Evolutionary conservation across 768 basidiomycete genomes (phyloP), one percentile per base, ranked within the genome.

Genomic region (Auricularia cornea): DNA sequence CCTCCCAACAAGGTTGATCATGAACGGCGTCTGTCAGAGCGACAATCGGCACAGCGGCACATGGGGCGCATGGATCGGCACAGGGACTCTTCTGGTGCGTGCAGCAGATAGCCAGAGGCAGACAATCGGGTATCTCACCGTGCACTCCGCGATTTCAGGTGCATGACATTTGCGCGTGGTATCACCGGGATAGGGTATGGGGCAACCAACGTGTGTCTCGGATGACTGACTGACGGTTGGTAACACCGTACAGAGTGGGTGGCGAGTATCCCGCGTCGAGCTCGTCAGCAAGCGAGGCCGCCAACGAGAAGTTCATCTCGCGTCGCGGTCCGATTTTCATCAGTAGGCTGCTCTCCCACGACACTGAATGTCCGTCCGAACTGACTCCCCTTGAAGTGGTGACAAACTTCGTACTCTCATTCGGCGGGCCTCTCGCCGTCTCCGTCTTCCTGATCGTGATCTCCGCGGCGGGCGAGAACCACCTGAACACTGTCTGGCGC

Each of bases 201-300:
- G 44, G 32, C 62, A n/a, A 51, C 33, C 10, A 62, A 56, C 20
- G 26, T 20, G 30, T 30, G 59, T 38, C 33, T n/a, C 12, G 40
- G 52, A 62, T 41, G 68, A 52, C 59, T n/a, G 26, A 20, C 40
- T 18, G 16, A 44, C 33, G 62, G 8, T 16, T 30, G n/a, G 20
- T 60, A 44, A 23, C 62, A 86, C 80, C 16, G 10, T 6, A 18
- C 23, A 88, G 88, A 64, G 87, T 88, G 14, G 88, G 88, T 38
- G 88, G 88, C 29, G 88, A 90, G 75, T 90, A 91, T 72, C 88
- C 89, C 0, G 86, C 86, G 5, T 87, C 84, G 5, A 86, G 84
- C 0, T 85, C 86, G 0, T 82, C 82, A 48, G 88, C 88, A 3
- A 82, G 81, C 32, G 89, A 90, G 72, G 82, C 88, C 32, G 86